Base-by-base conservation (phyloP, 2,329 filamentous ascomycete species). In the Fusarium vanettenii region DNA sequence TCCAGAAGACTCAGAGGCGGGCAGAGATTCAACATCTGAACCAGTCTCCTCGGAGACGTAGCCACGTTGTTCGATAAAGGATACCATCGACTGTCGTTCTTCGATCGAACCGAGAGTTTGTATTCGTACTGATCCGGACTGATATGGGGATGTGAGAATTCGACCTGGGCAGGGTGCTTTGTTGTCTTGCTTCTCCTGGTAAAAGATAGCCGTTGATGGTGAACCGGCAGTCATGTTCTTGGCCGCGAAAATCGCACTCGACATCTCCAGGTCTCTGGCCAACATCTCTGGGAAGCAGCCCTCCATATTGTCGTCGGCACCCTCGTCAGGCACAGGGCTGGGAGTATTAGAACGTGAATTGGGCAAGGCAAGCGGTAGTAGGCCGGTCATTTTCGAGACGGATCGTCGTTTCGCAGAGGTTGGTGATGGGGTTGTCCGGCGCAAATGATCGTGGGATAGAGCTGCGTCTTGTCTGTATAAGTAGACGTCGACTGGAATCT, bases 241-340 rank as follows among this genome's bases (percentile, higher is more conserved):
- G 16, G 87, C 84, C 29, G 81, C 81, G 66, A 90, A 90, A 29
- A 89, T 78, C 11, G 83, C 80, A 60, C 82, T 82, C 20, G 87
- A 89, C 25, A 83, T 76, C 76, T 89, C 86, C 55, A 91, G 81
- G 71, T 91, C 88, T 68, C 83, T 85, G 8, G 85, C 89, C n/a
- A 91, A 82, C 43, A 90, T 75, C 79, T 91, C 89, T 3, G 89
- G 87, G 20, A 91, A 82, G 79, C 87, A 90, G 78, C 85, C 82
- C 13, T 78, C 73, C 55, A 78, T 75, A 20, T 76, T 76, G 79
- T 81, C 72, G 61, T 82, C 78, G 37, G 64, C 71, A 20, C 81
- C 79, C 37, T 80, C 76, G 50, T 70, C 73, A 16, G 71, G 60
- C 10, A 76, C 66, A 18, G 68, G 71, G 55, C 55, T 78, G 6